A percentile compares a stretch with the other conserved stretches of the same genome.
These are phyloP conservation scores for Stephania yunnanensis DNA, from an alignment of 164 flowering plant genomes.

Conservation along the genomic window DNA sequence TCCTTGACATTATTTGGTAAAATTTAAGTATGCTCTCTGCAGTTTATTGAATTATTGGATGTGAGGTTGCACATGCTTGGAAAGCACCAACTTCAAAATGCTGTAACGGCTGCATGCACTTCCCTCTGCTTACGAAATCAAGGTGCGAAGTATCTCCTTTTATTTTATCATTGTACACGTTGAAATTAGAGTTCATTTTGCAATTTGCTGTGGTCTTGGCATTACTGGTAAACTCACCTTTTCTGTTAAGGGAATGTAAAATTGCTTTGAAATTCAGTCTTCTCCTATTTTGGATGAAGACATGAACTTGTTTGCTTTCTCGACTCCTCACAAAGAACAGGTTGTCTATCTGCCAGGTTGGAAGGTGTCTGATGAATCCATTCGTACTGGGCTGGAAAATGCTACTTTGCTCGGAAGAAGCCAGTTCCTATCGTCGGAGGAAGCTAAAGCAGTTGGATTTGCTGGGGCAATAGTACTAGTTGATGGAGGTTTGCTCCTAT, in stretches of 20 bases:
- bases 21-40: slow-evolving; percentile 19
- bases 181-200: neutral
- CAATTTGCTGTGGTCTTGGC: no score
- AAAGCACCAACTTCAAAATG: slow-evolving; percentile 86
- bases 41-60: slow-evolving; percentile 57
- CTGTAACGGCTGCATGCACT: slow-evolving; percentile 69
- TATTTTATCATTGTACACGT: neutral
- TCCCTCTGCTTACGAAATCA: slow-evolving; percentile 70
- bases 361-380: slow-evolving; percentile 50
- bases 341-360: slow-evolving; percentile 9
- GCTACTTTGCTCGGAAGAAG: slow-evolving; percentile 73
- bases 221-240: no score
- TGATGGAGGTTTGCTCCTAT: slow-evolving; percentile 69
- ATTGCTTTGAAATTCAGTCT: no score
- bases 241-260: no score
- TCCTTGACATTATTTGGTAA: neutral
- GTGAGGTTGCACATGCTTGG: slow-evolving; percentile 71
- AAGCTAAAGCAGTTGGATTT: slow-evolving; percentile 55
- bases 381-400: slow-evolving; percentile 64
- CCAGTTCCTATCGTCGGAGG: slow-evolving; percentile 56
- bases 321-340: neutral
- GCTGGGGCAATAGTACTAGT: slow-evolving; percentile 52
- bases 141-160: slow-evolving; percentile 33
- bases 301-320: neutral
- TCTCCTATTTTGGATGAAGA: neutral